Conservation (phyloP, 495 filamentous ascomycete genomes). For the Podospora appendiculata region DNA sequence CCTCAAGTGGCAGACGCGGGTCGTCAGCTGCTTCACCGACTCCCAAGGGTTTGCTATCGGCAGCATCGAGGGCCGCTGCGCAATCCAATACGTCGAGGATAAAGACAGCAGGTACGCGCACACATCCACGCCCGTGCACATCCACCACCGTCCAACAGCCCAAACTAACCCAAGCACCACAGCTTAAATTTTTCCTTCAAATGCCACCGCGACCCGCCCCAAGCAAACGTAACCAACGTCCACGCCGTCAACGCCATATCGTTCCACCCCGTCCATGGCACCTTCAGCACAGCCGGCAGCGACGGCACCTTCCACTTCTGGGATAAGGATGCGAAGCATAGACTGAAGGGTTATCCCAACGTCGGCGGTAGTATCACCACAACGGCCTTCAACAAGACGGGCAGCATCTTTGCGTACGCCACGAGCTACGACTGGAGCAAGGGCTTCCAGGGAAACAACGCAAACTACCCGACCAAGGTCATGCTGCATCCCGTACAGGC, state of each 20-base stretch:
- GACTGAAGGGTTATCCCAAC: constrained; percentile 83
- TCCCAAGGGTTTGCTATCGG: constrained; percentile 81
- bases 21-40: constrained; percentile 85
- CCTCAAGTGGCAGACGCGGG: constrained; percentile 89
- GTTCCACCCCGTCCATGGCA: constrained; percentile 82
- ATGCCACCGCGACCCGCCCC: constrained; percentile 75
- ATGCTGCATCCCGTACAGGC: constrained; percentile 80
- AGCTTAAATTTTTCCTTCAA: constrained; percentile 91
- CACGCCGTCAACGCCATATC: constrained; percentile 87
- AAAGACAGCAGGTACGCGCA: constrained; percentile 65
- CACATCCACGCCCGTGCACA: too few species aligned
- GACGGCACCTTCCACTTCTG: constrained; percentile 94
- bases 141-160: neutral
- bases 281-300: constrained; percentile 84
- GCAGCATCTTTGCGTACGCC: constrained; percentile 85
- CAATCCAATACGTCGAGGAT: constrained; percentile 87
- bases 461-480: constrained; percentile 68
- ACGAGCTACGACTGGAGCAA: constrained; percentile 97
- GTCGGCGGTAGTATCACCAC: constrained; percentile 77
- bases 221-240: constrained; percentile 63
- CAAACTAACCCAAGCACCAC: constrained; percentile 2
- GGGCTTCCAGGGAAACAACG: constrained; percentile 70
- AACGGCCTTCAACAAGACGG: constrained; percentile 74
- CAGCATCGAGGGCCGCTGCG: constrained; percentile 84
- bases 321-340: constrained; percentile 91